Conservation (phyloP, 371 early-diverging fungal species). For the Haplosporangium sp. region DNA sequence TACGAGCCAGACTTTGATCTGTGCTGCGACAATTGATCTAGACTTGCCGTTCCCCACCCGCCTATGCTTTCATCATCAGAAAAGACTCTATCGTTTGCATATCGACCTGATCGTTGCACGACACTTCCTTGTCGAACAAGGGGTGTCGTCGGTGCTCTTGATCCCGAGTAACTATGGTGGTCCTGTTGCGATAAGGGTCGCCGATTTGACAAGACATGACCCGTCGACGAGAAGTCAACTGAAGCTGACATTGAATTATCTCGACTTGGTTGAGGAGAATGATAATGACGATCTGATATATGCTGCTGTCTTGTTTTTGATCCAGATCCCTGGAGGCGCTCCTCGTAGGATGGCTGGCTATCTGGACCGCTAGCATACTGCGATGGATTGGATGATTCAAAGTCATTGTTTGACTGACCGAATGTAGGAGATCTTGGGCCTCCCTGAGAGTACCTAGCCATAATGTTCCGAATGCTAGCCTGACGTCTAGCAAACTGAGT, state of each 20-base stretch:
- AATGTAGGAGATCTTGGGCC: constrained; percentile 22
- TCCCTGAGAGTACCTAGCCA: constrained; percentile 29
- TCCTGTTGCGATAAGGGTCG: constrained; percentile 43
- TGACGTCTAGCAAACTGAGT: constrained; percentile 28
- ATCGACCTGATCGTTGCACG: constrained; percentile 21
- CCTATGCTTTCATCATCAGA: constrained; percentile 34
- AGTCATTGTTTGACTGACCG: constrained; percentile 5
- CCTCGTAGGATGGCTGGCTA: not conserved
- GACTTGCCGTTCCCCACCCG: constrained; percentile 21
- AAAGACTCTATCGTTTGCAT: constrained; percentile 17
- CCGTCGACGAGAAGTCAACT: constrained; percentile 7
- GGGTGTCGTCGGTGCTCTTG: not conserved
- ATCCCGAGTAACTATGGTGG: constrained; percentile 5
- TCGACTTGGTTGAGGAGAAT: not conserved
- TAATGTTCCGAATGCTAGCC: constrained; percentile 31
- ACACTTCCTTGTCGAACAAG: constrained; percentile 8
- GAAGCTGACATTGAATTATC: constrained; percentile 8
- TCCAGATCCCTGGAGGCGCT: not conserved
- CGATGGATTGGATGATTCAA: constrained; percentile 1
- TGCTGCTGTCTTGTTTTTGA: constrained; percentile 6
- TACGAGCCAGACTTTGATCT: constrained; percentile 7
- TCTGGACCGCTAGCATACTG: not conserved
- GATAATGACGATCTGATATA: not conserved
- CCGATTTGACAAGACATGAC: not conserved
- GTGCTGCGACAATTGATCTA: constrained; percentile 1